Base-by-base conservation (phyloP, 192 early-diverging fungal genomes). In the Chytriomyces confervae region DNA sequence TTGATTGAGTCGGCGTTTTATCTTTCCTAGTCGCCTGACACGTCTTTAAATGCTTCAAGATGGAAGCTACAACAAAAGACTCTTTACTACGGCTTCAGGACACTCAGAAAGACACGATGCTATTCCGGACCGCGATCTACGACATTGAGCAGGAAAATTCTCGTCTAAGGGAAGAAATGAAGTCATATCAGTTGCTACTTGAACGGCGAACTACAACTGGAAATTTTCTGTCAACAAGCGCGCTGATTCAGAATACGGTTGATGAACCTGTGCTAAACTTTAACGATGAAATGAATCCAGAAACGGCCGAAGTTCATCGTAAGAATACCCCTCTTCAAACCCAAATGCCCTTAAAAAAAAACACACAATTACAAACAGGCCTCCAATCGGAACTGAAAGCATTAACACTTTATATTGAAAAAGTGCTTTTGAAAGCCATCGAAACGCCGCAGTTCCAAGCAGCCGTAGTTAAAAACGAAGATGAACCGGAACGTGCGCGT, bases 381-480 rank as follows among this genome's bases (percentile, higher is more conserved):
- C 53, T 71, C 18, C 13, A 57, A 6, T 82, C 84, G 0, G 86
- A 85, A 29, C 82, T 83, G 49, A 83, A 82, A 18, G 83, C 82
- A 6, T 79, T 80, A 65, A 84, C 61, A 45, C 69, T 50, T 44
- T 64, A 73, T 13, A 65, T 70, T 4, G 69, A 48, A 71, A 57
- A 62, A 47, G 69, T 61, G 8, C 51, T 71, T 23, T 36, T 45
- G 9, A 71, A 71, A 57, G 69, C 57, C 13, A 57, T 57, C n/a
- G 24, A 7, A 23, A 36, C 36, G 4, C 69, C 49, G 6, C 13
- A 20, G 6, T 43, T 71, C 6, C 50, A 71, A 20, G 48, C 13
- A 7, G 69, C 50, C 6, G 8, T 71, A 7, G 47, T 71, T 18
- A 57, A 57, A 57, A 57, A 13, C 13, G 53, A 57, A 57, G 20